phyloP scores from a whole-genome alignment of 2,329 filamentous ascomycete genomes.

The Colletotrichum caudatum region DNA sequence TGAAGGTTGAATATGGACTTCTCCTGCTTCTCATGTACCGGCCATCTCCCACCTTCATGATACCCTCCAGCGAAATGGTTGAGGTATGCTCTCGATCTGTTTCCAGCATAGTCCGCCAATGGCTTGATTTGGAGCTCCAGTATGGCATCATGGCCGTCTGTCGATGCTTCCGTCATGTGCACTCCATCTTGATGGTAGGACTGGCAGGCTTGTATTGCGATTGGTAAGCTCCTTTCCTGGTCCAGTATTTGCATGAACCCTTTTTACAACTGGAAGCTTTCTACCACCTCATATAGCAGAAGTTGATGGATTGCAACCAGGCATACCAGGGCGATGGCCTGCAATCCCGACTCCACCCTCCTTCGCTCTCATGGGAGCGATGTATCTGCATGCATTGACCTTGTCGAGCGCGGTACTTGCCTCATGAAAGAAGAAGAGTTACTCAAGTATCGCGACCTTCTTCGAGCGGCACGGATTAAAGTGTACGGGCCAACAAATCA shows the following conservation, averaged over 20 bases:
- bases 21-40: conserved; percentile 44
- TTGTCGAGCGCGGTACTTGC: conserved; percentile 33
- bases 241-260: not conserved
- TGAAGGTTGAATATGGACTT: conserved; percentile 46
- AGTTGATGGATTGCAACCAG: conserved; percentile 5
- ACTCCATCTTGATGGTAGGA: conserved; percentile 43
- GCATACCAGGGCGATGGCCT: conserved; percentile 21
- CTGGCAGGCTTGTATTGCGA: conserved; percentile 46
- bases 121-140: conserved; percentile 39
- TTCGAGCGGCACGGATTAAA: conserved; percentile 39
- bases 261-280: not conserved
- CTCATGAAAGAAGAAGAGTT: conserved; percentile 23
- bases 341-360: conserved; percentile 7
- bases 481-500: conserved; percentile 36
- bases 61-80: conserved; percentile 45
- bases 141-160: conserved; percentile 43
- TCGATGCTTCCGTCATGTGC: conserved; percentile 44
- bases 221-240: conserved; percentile 40
- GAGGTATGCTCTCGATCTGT: conserved; percentile 43
- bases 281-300: not conserved
- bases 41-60: conserved; percentile 46
- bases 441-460: conserved; percentile 32
- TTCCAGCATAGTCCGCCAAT: conserved; percentile 43
- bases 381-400: conserved; percentile 35
- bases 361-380: conserved; percentile 37